phyloP scores from a whole-genome alignment of 2,329 filamentous ascomycete genomes.

The Diaporthe citrichinensis region DNA sequence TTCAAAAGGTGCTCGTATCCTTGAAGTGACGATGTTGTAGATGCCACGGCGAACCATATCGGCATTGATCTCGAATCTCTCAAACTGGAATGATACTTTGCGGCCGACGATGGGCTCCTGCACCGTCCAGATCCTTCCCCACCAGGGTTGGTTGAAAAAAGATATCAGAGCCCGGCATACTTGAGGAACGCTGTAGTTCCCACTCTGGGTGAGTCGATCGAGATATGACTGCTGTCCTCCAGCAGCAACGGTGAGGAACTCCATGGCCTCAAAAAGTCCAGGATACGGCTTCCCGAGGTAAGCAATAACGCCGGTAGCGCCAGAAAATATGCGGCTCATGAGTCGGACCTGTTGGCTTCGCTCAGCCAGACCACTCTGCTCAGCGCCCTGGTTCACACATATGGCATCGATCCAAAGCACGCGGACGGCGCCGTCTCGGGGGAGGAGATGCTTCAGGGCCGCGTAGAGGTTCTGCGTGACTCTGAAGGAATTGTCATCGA shows the following conservation, averaged over 20 bases:
- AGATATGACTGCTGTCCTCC: not conserved
- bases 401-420: not conserved
- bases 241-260: not conserved
- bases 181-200: not conserved
- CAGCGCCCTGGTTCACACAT: not conserved
- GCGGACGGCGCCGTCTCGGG: not conserved
- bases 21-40: not conserved
- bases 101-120: not conserved
- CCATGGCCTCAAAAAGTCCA: not conserved
- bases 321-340: not conserved
- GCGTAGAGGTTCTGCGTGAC: not conserved
- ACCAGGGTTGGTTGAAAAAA: not conserved
- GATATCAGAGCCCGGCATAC: not conserved
- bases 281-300: not conserved
- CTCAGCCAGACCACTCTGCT: not conserved
- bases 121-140: not conserved
- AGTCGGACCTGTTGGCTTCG: not conserved
- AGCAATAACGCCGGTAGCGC: not conserved
- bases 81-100: not conserved
- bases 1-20: not conserved
- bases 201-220: not conserved
- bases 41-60: not conserved
- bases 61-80: not conserved
- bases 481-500: not conserved
- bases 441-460: not conserved